A percentile compares a stretch with the other conserved stretches of the same genome.
Evolutionary conservation across 169 alveolate genomes (phyloP).

Genomic region (Plasmodium vinckei): DNA sequence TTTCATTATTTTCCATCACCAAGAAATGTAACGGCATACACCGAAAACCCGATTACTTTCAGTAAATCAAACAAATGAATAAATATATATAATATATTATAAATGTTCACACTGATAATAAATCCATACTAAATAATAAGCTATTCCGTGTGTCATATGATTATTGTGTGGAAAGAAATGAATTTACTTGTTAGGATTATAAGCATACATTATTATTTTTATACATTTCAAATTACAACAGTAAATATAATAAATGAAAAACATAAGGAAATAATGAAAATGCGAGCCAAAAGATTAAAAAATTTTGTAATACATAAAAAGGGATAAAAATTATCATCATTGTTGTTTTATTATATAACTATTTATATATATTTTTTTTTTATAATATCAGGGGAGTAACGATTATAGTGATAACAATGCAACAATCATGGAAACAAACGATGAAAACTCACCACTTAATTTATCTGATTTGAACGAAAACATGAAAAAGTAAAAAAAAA

Average conservation of each 20-base stretch:
- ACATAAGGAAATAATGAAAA: slow-evolving; percentile 58
- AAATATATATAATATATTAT: not conserved
- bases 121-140: too few species aligned
- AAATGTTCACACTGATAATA: not conserved
- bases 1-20: slow-evolving; percentile 75
- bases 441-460: slow-evolving; percentile 13
- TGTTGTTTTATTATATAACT: not conserved
- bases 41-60: slow-evolving; percentile 71
- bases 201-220: too few species aligned
- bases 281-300: slow-evolving; percentile 38
- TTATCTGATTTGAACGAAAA: slow-evolving; percentile 36
- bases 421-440: slow-evolving; percentile 38
- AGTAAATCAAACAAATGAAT: slow-evolving; percentile 28
- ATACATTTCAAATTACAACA: not conserved
- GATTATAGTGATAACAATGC: slow-evolving; percentile 11
- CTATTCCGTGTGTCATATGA: not conserved
- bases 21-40: slow-evolving; percentile 60
- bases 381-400: not conserved
- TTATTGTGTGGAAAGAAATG: not conserved
- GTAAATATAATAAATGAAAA: slow-evolving; percentile 53
- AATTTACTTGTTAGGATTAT: not conserved
- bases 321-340: not conserved
- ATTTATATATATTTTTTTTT: slow-evolving; percentile 15
- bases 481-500: slow-evolving; percentile 26
- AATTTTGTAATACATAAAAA: slow-evolving; percentile 29